Percentiles rank a stretch among this genome's conserved stretches.
phyloP scores from a whole-genome alignment of 2,329 filamentous ascomycete species.

The Diaporthe sp. region DNA sequence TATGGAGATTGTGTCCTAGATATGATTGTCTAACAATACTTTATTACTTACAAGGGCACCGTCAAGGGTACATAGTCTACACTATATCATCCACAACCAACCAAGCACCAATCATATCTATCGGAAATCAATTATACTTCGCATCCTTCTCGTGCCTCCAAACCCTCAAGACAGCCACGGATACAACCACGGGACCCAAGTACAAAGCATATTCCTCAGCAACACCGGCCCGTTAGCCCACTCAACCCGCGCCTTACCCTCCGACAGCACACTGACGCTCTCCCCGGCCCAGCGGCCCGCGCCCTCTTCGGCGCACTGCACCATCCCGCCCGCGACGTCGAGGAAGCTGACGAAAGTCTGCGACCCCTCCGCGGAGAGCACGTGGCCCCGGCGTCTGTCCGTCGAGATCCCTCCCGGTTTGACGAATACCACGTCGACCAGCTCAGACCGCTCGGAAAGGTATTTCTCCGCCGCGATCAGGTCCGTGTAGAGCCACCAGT shows the following conservation, averaged over 20 bases:
- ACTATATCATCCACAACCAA: background rate
- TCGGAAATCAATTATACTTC: background rate
- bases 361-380: background rate
- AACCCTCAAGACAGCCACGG: background rate
- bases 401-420: constrained; percentile 27
- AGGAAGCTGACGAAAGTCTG: constrained; percentile 26
- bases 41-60: background rate
- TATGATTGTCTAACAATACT: background rate
- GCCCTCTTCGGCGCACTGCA: constrained; percentile 19
- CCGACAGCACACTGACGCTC: constrained; percentile 17
- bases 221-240: background rate
- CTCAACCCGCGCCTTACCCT: background rate
- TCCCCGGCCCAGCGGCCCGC: background rate
- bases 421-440: constrained; percentile 19
- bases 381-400: constrained; percentile 17
- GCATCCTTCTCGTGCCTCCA: background rate
- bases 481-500: constrained; percentile 21
- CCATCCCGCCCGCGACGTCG: constrained; percentile 24
- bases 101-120: background rate
- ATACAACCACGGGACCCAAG: background rate
- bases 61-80: background rate
- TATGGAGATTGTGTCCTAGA: background rate
- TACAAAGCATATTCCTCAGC: constrained; percentile 1
- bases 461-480: constrained; percentile 11
- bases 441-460: background rate